Percentiles rank a stretch among this genome's conserved stretches.
Evolutionary conservation across 352 stramenopile species (phyloP).

Genomic region (Phytophthora agathidicida): DNA sequence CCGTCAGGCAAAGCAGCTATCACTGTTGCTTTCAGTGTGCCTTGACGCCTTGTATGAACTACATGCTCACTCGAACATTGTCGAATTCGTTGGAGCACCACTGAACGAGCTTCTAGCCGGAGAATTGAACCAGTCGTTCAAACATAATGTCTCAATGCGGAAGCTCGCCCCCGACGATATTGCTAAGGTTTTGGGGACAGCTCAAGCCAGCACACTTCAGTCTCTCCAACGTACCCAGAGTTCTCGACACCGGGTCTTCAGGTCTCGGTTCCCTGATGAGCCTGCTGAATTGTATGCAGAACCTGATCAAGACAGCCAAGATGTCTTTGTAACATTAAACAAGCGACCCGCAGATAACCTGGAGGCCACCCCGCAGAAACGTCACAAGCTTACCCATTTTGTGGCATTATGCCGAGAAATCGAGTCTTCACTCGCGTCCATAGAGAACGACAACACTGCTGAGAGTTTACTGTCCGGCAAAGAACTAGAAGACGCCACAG

Average conservation of each 20-base stretch:
- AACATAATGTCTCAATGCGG: slow-evolving; percentile 18
- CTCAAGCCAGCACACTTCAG: slow-evolving; percentile 14
- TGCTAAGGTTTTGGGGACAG: slow-evolving; percentile 10
- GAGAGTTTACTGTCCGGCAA: slow-evolving; percentile 40
- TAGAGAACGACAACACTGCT: slow-evolving; percentile 31
- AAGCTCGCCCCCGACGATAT: slow-evolving; percentile 23
- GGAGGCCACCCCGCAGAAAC: slow-evolving; percentile 17
- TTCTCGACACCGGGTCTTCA: slow-evolving; percentile 15
- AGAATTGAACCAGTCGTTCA: slow-evolving; percentile 27
- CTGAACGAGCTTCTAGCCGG: slow-evolving; percentile 22
- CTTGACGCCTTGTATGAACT: slow-evolving; percentile 56
- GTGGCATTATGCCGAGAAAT: slow-evolving; percentile 51
- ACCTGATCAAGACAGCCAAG: not conserved
- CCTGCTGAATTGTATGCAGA: slow-evolving; percentile 17
- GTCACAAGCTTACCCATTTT: slow-evolving; percentile 34
- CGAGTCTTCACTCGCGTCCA: slow-evolving; percentile 43
- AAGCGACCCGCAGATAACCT: slow-evolving; percentile 27
- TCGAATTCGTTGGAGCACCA: slow-evolving; percentile 5
- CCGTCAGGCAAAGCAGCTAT: slow-evolving; percentile 8
- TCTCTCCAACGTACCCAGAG: slow-evolving; percentile 8
- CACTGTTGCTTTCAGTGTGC: slow-evolving; percentile 36
- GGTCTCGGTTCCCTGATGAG: slow-evolving; percentile 36
- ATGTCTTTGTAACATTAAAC: not conserved
- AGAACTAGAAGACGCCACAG: slow-evolving; percentile 56
- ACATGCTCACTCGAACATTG: slow-evolving; percentile 54